Evolutionary conservation across 192 early-diverging fungal genomes (phyloP).

Genomic region (Linnemannia zychae): DNA sequence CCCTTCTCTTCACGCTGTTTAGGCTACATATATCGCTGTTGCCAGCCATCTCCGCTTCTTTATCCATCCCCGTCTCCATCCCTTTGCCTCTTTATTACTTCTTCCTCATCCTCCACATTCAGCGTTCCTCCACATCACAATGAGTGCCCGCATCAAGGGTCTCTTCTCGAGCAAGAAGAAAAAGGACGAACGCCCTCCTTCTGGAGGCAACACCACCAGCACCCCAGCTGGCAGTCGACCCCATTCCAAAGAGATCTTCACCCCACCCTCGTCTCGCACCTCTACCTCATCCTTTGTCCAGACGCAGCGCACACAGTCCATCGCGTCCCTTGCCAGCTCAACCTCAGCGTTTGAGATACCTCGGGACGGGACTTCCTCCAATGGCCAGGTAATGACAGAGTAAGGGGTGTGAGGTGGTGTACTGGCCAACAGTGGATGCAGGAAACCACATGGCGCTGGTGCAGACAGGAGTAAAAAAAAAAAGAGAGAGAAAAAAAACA

Average conservation of each 20-base stretch:
- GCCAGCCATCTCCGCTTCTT: not conserved
- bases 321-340: constrained; percentile 25
- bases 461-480: not conserved
- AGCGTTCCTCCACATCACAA: constrained; percentile 7
- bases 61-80: not conserved
- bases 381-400: constrained; percentile 25
- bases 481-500: not conserved
- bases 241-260: constrained; percentile 36
- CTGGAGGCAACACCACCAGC: not conserved
- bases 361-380: constrained; percentile 12
- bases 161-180: constrained; percentile 56
- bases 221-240: not conserved
- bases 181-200: constrained; percentile 22
- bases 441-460: not conserved
- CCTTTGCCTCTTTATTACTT: not conserved
- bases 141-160: constrained; percentile 55
- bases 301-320: constrained; percentile 12
- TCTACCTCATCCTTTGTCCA: constrained; percentile 24
- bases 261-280: not conserved
- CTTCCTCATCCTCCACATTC: not conserved
- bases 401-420: not conserved
- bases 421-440: not conserved
- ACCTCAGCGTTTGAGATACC: constrained; percentile 17
- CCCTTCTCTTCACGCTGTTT: not conserved
- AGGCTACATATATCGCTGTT: not conserved